Conservation (phyloP, 2,329 filamentous ascomycete species). For the Fusarium sp. region DNA sequence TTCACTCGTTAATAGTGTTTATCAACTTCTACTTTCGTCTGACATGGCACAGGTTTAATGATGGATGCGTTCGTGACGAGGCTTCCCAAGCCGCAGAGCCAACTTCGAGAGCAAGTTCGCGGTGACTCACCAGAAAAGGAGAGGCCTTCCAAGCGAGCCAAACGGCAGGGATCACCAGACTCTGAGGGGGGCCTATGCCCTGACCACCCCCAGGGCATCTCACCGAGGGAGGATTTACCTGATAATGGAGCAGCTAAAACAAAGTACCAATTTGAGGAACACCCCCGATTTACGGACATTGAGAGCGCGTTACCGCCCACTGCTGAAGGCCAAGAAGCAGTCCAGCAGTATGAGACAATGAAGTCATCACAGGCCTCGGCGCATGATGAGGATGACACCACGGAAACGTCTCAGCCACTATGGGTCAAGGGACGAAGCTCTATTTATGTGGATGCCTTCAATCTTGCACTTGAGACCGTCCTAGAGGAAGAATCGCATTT, state of each 20-base stretch:
- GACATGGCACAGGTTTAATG: constrained; percentile 16
- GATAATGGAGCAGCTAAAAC: constrained; percentile 33
- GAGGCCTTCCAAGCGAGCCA: constrained; percentile 46
- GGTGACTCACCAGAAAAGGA: constrained; percentile 15
- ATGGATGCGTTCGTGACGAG: constrained; percentile 53
- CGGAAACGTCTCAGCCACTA: constrained; percentile 49
- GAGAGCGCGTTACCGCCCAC: constrained; percentile 71
- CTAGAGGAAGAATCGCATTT: constrained; percentile 87
- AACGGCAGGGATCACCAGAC: constrained; percentile 36
- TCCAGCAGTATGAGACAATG: constrained; percentile 80
- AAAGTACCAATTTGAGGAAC: constrained; percentile 18
- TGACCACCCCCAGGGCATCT: constrained; percentile 22
- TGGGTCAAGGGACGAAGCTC: constrained; percentile 85
- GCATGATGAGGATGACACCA: constrained; percentile 48
- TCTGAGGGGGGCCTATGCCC: constrained; percentile 37
- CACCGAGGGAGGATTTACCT: neutral
- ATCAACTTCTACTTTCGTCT: neutral
- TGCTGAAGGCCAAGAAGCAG: constrained; percentile 72
- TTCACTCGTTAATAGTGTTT: neutral
- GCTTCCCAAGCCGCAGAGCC: constrained; percentile 33
- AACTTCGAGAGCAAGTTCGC: constrained; percentile 11
- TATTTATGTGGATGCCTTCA: constrained; percentile 97
- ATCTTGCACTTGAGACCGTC: constrained; percentile 88
- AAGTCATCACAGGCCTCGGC: constrained; percentile 60
- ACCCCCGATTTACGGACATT: constrained; percentile 43